Conservation (phyloP, 768 basidiomycete species). For the Omphalotus guepiniiformis region DNA sequence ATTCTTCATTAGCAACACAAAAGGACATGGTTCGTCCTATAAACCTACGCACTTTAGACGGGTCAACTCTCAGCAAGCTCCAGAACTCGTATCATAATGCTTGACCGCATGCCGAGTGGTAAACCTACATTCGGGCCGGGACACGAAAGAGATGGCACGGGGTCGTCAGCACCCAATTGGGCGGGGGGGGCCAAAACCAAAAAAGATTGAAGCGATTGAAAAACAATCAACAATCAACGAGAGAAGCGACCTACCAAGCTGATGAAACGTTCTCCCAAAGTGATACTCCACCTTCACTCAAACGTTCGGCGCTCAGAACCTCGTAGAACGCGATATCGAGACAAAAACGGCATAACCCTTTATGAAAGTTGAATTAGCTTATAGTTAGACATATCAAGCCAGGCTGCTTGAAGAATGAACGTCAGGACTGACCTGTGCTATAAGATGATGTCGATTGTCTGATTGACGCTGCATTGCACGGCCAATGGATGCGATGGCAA, state of each 20-base stretch:
- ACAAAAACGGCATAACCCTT: constrained; percentile 80
- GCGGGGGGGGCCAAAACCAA: no score
- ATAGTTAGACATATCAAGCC: constrained; percentile 19
- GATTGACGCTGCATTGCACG: constrained; percentile 92
- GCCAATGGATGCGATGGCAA: constrained; percentile 83
- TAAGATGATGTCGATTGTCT: constrained; percentile 88
- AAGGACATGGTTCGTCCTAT: no score
- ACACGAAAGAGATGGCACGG: no score
- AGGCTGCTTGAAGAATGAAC: no score
- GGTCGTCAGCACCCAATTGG: no score
- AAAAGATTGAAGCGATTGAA: no score
- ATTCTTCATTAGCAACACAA: no score
- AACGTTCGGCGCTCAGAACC: constrained; percentile 33
- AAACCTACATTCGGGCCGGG: constrained; percentile 73
- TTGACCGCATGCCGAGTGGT: constrained; percentile 72
- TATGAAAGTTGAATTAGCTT: neutral
- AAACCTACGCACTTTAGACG: constrained; percentile 29
- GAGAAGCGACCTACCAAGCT: constrained; percentile 85
- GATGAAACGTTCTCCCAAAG: constrained; percentile 88
- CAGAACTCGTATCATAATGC: constrained; percentile 79
- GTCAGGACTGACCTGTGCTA: constrained; percentile 67
- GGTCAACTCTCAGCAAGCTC: constrained; percentile 48
- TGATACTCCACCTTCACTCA: constrained; percentile 89
- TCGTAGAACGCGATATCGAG: constrained; percentile 67
- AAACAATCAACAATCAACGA: no score